Percentiles rank a stretch among this genome's conserved stretches.
Evolutionary conservation across 139 green algal genomes (phyloP).

Genomic region (Auxenochlorella protothecoides): DNA sequence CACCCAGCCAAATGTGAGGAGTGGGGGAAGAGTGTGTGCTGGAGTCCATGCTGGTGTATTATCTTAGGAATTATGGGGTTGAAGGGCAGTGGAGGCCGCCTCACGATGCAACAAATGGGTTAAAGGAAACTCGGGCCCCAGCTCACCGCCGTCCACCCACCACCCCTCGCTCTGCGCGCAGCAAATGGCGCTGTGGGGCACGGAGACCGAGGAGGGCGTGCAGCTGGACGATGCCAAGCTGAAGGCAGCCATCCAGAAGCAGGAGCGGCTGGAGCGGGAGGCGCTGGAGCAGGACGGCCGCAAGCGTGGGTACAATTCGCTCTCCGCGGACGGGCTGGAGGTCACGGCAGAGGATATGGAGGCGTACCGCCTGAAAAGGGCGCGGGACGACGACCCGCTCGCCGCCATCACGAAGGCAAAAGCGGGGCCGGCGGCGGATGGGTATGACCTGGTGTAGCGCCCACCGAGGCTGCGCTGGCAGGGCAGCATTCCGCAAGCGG

Average conservation of each 20-base stretch:
- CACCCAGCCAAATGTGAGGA: too few relatives aligned
- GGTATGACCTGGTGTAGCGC: too few relatives aligned
- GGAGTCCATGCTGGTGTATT: too few relatives aligned
- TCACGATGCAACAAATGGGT: too few relatives aligned
- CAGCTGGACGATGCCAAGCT: constrained; percentile 68
- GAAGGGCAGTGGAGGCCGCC: too few relatives aligned
- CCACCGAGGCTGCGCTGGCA: too few relatives aligned
- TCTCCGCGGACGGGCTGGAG: constrained; percentile 31
- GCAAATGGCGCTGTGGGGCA: constrained; percentile 38
- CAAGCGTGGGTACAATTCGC: constrained; percentile 78
- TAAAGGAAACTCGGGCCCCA: too few relatives aligned
- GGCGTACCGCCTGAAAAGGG: constrained; percentile 77
- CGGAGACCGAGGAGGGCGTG: constrained; percentile 37
- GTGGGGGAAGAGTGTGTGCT: too few relatives aligned
- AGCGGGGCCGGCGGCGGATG: neutral
- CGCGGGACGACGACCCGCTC: constrained; percentile 69
- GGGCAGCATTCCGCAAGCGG: too few relatives aligned
- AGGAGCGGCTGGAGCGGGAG: constrained; percentile 31
- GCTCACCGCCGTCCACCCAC: too few relatives aligned
- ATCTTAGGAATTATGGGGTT: too few relatives aligned
- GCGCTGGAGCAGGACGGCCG: constrained; percentile 47
- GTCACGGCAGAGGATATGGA: constrained; percentile 96
- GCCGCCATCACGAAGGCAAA: constrained; percentile 15
- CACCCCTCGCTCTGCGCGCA: too few relatives aligned
- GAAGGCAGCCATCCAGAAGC: constrained; percentile 50